A percentile compares a stretch with the other conserved stretches of the same genome.
Conservation (phyloP, 345 rosid species). For the Arabidopsis thaliana region DNA sequence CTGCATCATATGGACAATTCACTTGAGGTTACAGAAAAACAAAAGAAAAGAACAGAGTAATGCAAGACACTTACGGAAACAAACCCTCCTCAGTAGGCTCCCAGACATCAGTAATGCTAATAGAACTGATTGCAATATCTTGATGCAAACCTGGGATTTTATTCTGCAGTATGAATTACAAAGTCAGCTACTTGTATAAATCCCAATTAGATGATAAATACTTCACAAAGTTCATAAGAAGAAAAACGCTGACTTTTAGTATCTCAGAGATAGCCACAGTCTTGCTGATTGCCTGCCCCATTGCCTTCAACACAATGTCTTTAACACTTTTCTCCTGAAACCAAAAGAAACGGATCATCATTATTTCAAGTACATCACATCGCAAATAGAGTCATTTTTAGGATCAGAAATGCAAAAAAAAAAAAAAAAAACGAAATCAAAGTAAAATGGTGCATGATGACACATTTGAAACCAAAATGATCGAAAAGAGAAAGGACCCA, state of each 20-base stretch:
- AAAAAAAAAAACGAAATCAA: neutral
- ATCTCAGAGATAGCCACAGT: conserved; percentile 85
- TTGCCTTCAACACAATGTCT: conserved; percentile 87
- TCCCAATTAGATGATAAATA: neutral
- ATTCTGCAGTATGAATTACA: conserved; percentile 55
- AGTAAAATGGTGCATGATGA: neutral
- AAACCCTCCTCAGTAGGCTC: conserved; percentile 99
- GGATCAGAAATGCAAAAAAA: too few species aligned
- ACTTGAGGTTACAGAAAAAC: conserved; percentile 3
- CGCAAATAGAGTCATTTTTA: too few species aligned
- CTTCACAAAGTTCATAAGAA: too few species aligned
- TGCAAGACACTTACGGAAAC: conserved; percentile 61
- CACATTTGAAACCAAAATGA: neutral
- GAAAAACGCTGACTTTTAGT: conserved; percentile 59
- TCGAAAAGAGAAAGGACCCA: neutral
- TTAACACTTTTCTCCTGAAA: conserved; percentile 66
- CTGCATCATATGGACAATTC: conserved; percentile 56
- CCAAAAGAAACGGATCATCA: neutral
- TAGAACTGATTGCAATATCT: conserved; percentile 84
- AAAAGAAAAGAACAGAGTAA: conserved; percentile 12
- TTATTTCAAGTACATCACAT: neutral
- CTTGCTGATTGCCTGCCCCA: conserved; percentile 96
- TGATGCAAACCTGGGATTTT: conserved; percentile 81
- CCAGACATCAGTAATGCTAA: conserved; percentile 92
- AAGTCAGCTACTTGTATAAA: conserved; percentile 3